Percentiles rank a stretch among this genome's conserved stretches.
Evolutionary conservation across 768 basidiomycete genomes (phyloP).

Genomic region (Leccinum variicolor): DNA sequence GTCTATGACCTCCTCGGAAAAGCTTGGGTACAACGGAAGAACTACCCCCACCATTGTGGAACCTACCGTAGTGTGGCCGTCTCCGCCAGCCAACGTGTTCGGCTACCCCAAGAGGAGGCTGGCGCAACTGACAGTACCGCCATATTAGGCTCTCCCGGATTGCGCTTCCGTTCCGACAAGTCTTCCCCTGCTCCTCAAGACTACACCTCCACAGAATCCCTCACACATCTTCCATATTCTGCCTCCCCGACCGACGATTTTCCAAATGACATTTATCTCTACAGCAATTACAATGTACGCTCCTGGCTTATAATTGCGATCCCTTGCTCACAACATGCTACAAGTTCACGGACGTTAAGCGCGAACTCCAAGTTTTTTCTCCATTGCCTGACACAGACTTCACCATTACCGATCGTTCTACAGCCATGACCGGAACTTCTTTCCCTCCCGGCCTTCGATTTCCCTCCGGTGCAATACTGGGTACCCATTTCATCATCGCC

Average conservation of each 20-base stretch:
- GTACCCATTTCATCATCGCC: slow-evolving; percentile 87
- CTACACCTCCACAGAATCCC: slow-evolving; percentile 53
- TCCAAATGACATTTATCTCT: slow-evolving; percentile 85
- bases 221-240: slow-evolving; percentile 77
- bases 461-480: slow-evolving; percentile 90
- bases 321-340: slow-evolving; percentile 8
- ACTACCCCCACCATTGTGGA: slow-evolving; percentile 91
- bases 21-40: slow-evolving; percentile 76
- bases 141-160: slow-evolving; percentile 52
- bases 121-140: slow-evolving; percentile 39
- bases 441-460: slow-evolving; percentile 96
- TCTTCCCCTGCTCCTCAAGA: slow-evolving; percentile 40
- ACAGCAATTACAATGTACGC: slow-evolving; percentile 93
- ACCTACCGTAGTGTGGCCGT: slow-evolving; percentile 94
- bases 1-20: slow-evolving; percentile 76
- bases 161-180: slow-evolving; percentile 54
- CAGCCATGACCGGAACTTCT: slow-evolving; percentile 72
- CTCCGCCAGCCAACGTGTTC: slow-evolving; percentile 63
- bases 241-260: slow-evolving; percentile 65
- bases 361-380: slow-evolving; percentile 90
- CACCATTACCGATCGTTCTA: slow-evolving; percentile 75
- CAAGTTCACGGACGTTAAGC: slow-evolving; percentile 91
- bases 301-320: slow-evolving; percentile 1
- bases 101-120: slow-evolving; percentile 61
- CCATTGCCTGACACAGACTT: slow-evolving; percentile 76